Base-by-base conservation (phyloP, 73 alveolate genomes). In the Paramecium pentaurelia region DNA sequence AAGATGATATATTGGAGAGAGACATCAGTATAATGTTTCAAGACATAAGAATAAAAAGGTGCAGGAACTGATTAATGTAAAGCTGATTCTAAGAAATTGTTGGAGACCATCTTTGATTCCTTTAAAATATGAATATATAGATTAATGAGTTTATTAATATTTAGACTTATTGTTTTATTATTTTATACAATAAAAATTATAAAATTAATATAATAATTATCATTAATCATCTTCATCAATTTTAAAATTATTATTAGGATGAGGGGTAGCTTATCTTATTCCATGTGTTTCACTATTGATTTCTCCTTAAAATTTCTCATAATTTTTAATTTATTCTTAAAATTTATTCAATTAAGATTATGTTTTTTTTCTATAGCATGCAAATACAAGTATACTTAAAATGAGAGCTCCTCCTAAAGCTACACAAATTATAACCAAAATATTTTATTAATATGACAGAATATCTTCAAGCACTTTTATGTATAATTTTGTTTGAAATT, bases 1-100 rank as follows among this genome's bases (percentile, higher is more conserved):
- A 64, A 64, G 47, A 64, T 64, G 84, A 34, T 64, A 64, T 64
- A 12, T 64, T 64, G 84, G 84, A 64, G 84, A 64, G 84, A 64
- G 28, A 64, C 84, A 12, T 64, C 84, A 28, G 49, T 64, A 28
- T 64, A 64, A 34, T 64, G 84, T 34, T 64, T 64, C 30, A 64
- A 64, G 54, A 5, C 45, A 25, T 64, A 64, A 34, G 84, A 64
- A 64, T 28, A 28, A 34, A 6, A 25, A 64, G 49, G 49, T 14
- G 45, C 45, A 32, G 47, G 84, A 32, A 64, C 51, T 25, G 49
- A 64, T 11, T 14, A 28, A 32, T 64, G 84, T 3, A 64, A 34
- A 28, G 49, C 84, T 6, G 84, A 64, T 28, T 64, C 84, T 14
- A 64, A 64, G 47, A 64, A 64, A 28, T 64, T 64, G 28, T 14